Base-by-base conservation (phyloP, 495 filamentous ascomycete genomes). In the Friedmanniomyces endolithicus region DNA sequence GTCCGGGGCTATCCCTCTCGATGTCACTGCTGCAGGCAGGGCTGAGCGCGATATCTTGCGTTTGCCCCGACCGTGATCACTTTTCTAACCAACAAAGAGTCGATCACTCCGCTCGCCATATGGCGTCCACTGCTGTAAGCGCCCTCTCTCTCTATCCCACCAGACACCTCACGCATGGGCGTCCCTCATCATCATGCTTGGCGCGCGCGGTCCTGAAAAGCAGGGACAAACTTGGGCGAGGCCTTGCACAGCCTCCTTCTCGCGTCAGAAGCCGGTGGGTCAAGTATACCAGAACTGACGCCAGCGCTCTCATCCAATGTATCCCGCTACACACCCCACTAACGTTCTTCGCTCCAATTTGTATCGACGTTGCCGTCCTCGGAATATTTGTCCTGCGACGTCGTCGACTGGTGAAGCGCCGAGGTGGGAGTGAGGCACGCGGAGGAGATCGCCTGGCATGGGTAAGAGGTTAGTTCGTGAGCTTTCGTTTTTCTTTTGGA, bases 391-490 rank as follows among this genome's bases (percentile, higher is more conserved):
- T 19, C 16, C 6, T 14, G 37, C 37, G 16, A 41, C 37, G 16
- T 41, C 37, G 37, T n/a, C n/a, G 27, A 31, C 27, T 9, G 3
- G 27, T 31, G 27, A 41, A 19, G 6, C 6, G 6, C 12, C 6
- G 16, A 41, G 37, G 6, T 41, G 37, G 37, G 17, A 41, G 37
- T 41, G 37, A 41, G 37, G 37, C 37, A 41, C 6, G 37, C 17
- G 44, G 44, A 27, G 24, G 44, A 27, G 47, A 50, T 50, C 50
- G 53, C 45, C 53, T 45, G 47, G 19, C 44, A 56, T 56, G 53
- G 53, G 53, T 45, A 56, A 56, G 46, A 56, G 53, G 53, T 56
- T 33, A 49, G 53, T 49, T 45, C 25, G 12, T 20, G n/a, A 34
- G 9, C 37, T 39, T 50, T 23, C 52, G 2, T 48, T 20, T 48